These are phyloP conservation scores for Syzygium jambos DNA, from an alignment of 345 rosid genomes.

Conservation along the genomic window DNA sequence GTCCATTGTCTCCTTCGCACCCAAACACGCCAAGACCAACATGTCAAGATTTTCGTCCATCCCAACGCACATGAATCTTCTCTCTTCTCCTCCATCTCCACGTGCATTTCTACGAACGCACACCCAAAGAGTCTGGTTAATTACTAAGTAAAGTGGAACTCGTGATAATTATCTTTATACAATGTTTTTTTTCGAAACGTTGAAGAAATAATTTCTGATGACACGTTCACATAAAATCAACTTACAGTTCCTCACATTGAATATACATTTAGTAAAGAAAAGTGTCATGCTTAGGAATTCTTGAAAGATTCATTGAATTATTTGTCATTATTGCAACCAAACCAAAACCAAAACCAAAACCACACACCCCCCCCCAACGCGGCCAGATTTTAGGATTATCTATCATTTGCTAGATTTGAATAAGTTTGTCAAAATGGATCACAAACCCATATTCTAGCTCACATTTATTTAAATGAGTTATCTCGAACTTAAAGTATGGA, in stretches of 20 bases:
- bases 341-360: not conserved
- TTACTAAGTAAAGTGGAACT: not conserved
- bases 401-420: not conserved
- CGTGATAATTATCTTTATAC: not conserved
- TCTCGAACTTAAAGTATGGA: no score
- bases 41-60: not conserved
- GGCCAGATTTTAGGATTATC: not conserved
- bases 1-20: conserved; percentile 27
- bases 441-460: fast-evolving
- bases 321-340: not conserved
- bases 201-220: not conserved
- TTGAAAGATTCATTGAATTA: not conserved
- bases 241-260: not conserved
- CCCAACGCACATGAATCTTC: not conserved
- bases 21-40: conserved; percentile 12
- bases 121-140: not conserved
- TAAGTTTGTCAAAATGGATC: no score
- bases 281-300: not conserved
- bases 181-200: not conserved
- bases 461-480: no score
- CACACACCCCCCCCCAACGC: not conserved
- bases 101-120: not conserved
- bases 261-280: not conserved
- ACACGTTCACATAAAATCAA: not conserved
- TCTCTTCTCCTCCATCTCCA: not conserved